phyloP scores from a whole-genome alignment of 192 early-diverging fungal species.

The Funneliformis geosporum region DNA sequence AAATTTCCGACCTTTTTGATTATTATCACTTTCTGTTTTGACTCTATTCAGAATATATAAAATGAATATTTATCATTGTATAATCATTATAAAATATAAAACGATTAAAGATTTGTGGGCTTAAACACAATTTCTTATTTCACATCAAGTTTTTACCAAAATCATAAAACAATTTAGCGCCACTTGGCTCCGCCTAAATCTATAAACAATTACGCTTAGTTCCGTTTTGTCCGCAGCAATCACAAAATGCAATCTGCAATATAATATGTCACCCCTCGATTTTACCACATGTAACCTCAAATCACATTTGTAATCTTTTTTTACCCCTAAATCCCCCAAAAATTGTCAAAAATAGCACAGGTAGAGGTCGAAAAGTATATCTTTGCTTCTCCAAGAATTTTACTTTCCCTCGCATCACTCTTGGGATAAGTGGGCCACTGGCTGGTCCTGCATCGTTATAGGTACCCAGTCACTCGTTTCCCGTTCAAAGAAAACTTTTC shows the following conservation, averaged over 20 bases:
- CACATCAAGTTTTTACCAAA: neutral
- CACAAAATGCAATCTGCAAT: neutral
- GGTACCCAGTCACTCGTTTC: constrained; percentile 38
- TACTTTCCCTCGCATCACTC: neutral
- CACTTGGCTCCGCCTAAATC: neutral
- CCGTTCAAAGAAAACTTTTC: constrained; percentile 5
- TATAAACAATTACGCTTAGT: neutral
- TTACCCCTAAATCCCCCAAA: neutral
- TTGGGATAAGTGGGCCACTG: constrained; percentile 35
- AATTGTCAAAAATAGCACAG: neutral
- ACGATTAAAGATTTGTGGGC: neutral
- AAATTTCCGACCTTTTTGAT: too few species aligned
- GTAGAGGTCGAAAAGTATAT: neutral
- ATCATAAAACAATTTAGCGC: neutral
- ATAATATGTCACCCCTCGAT: neutral
- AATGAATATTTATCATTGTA: too few species aligned
- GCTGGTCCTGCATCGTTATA: constrained; percentile 35
- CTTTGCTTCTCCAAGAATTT: constrained; percentile 32
- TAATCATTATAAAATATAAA: neutral
- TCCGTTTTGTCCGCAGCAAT: neutral
- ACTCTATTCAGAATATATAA: too few species aligned
- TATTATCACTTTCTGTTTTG: too few species aligned
- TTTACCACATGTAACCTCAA: neutral
- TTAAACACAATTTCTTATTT: too few species aligned
- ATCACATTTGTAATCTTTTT: neutral